Base-by-base conservation (phyloP, 1,284 basidiomycete species). In the Coniophora puteana region DNA sequence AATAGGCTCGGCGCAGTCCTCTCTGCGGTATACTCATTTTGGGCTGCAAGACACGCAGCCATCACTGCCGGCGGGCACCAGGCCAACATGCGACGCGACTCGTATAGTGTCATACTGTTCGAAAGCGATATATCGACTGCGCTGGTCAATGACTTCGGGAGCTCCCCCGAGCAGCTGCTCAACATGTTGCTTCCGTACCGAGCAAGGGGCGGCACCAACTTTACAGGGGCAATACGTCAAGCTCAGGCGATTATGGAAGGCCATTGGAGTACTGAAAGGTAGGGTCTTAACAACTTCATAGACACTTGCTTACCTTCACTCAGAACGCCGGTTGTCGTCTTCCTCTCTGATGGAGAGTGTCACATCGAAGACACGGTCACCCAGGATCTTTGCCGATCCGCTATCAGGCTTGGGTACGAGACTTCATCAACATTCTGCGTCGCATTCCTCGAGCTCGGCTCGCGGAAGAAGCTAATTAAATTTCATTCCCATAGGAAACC, bases 1-100 rank as follows among this genome's bases (percentile, higher is more conserved):
- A 74, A 81, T 51, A 59, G 78, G 18, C 66, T 78, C n/a, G 78
- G 78, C 1, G 75, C 78, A 0, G 78, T 78, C 2, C 73, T 71
- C 35, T 69, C 72, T 5, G 69, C 78, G 0, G 44, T 78, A 7
- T 53, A 74, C 47, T 60, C 55, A 6, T 80, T 80, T 50, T 81
- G 72, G 77, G 54, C 61, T 2, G 67, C 77, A 8, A 68, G 78
- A 3, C 63, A 69, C 34, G 57, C 66, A 7, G 63, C 61, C 11
- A 45, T 62, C 5, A 4, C 27, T 1, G 55, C 45, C 17, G 48
- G 51, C 14, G 49, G 43, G 18, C 54, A 40, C 23, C 49, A 49
- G 24, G 50, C 40, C 18, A n/a, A n/a, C n/a, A n/a, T n/a, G n/a
- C 67, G 73, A 5, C 60, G 69, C 23, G 79, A 82, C 49, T 64